These are phyloP conservation scores for Hemisphaericaspora nanyangensis DNA, from an alignment of 805 yeast genomes.

Conservation along the genomic window DNA sequence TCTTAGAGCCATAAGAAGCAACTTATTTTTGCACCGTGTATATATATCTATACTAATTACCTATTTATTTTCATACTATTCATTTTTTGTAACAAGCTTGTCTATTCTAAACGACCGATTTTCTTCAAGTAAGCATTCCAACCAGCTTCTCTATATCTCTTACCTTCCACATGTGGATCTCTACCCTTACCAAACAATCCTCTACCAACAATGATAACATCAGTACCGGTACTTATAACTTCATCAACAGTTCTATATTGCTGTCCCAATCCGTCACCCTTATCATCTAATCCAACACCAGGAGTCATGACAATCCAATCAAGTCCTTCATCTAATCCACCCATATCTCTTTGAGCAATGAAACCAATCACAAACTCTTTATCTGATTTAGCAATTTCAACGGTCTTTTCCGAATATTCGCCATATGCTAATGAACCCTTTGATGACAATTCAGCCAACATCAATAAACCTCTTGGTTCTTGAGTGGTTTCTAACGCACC, in stretches of 20 bases:
- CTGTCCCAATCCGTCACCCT: constrained; percentile 93
- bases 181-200: constrained; percentile 94
- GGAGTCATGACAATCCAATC: constrained; percentile 98
- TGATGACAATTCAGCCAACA: constrained; percentile 94
- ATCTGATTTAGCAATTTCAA: constrained; percentile 85
- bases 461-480: constrained; percentile 85
- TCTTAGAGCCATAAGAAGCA: constrained; percentile 7
- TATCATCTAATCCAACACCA: constrained; percentile 96
- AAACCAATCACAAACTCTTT: constrained; percentile 92
- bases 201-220: constrained; percentile 96
- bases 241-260: constrained; percentile 91
- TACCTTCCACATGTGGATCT: constrained; percentile 83
- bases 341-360: constrained; percentile 89
- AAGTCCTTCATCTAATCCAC: constrained; percentile 75
- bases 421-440: constrained; percentile 94
- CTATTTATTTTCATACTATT: too few relatives aligned
- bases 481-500: constrained; percentile 67
- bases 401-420: constrained; percentile 80
- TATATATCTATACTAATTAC: too few relatives aligned
- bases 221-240: constrained; percentile 83
- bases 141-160: constrained; percentile 87
- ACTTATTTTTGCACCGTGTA: background rate
- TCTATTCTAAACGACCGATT: constrained; percentile 12
- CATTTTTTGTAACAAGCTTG: too few relatives aligned
- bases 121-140: constrained; percentile 81